Conservation (phyloP, 2,329 filamentous ascomycete genomes). For the Geoglossum cookeanum region DNA sequence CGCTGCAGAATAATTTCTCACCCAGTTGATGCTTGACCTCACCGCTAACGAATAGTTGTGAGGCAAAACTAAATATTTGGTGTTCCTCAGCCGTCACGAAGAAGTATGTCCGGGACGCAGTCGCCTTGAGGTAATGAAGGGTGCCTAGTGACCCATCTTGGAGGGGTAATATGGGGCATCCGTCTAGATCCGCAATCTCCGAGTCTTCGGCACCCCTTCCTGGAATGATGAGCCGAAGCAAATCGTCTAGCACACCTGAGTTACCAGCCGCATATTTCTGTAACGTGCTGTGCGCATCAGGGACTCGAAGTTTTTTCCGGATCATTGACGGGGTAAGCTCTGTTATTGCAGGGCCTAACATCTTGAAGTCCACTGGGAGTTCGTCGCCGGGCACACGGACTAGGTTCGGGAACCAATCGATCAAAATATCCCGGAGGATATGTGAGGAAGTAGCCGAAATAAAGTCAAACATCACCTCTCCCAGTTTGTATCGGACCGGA, state of each 20-base stretch:
- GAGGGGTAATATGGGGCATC: conserved; percentile 14
- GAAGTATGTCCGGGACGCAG: conserved; percentile 2
- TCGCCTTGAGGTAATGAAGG: background rate
- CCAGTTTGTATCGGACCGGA: conserved; percentile 6
- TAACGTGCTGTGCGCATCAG: no score
- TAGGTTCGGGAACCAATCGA: conserved; percentile 7
- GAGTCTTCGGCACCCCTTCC: no score
- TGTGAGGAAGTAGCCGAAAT: conserved; percentile 2
- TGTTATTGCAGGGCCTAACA: background rate
- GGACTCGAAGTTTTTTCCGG: no score
- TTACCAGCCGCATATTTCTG: no score
- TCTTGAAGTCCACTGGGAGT: no score
- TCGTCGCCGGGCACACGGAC: background rate
- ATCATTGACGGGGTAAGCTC: conserved; percentile 8
- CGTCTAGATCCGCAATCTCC: conserved; percentile 9
- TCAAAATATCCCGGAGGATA: conserved; percentile 4
- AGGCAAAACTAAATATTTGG: conserved; percentile 12
- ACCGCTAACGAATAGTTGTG: background rate
- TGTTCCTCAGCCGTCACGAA: conserved; percentile 6
- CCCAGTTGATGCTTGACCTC: no score
- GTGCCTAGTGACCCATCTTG: conserved; percentile 11
- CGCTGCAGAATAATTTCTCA: no score
- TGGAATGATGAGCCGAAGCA: background rate
- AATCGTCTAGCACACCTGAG: background rate
- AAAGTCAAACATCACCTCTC: conserved; percentile 13